These are phyloP conservation scores for Pichia sp. DNA, from an alignment of 1,139 yeast genomes.

Conservation along the genomic window DNA sequence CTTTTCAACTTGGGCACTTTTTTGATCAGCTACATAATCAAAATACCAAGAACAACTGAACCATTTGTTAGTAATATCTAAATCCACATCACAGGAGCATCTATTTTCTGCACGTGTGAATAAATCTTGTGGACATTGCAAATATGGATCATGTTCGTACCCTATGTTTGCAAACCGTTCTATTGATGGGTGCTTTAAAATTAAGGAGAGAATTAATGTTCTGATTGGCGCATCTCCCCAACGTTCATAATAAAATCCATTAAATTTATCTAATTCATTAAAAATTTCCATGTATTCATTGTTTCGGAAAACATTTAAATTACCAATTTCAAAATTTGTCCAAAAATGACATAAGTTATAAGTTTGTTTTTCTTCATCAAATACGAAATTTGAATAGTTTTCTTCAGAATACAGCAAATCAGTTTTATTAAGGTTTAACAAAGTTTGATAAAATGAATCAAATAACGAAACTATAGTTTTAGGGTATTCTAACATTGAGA, in stretches of 20 bases:
- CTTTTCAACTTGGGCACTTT: no score
- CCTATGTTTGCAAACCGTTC: constrained; percentile 55
- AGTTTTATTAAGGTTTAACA: constrained; percentile 11
- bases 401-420: constrained; percentile 23
- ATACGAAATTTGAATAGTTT: constrained; percentile 46
- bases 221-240: constrained; percentile 73
- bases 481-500: constrained; percentile 46
- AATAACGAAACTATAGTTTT: constrained; percentile 46
- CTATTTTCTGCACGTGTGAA: constrained; percentile 38
- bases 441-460: constrained; percentile 32
- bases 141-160: constrained; percentile 52
- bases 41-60: constrained; percentile 39
- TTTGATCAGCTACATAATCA: no score
- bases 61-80: constrained; percentile 46
- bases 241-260: constrained; percentile 61
- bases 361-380: constrained; percentile 40
- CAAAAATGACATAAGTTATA: constrained; percentile 67
- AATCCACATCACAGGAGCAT: constrained; percentile 49
- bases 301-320: constrained; percentile 47
- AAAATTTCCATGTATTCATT: constrained; percentile 44
- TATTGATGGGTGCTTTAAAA: constrained; percentile 42
- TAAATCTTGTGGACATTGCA: constrained; percentile 52
- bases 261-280: constrained; percentile 40
- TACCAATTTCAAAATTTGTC: constrained; percentile 66
- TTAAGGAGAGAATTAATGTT: constrained; percentile 49